Conservation (phyloP, 139 green algal genomes). For the Gonium pectorale region DNA sequence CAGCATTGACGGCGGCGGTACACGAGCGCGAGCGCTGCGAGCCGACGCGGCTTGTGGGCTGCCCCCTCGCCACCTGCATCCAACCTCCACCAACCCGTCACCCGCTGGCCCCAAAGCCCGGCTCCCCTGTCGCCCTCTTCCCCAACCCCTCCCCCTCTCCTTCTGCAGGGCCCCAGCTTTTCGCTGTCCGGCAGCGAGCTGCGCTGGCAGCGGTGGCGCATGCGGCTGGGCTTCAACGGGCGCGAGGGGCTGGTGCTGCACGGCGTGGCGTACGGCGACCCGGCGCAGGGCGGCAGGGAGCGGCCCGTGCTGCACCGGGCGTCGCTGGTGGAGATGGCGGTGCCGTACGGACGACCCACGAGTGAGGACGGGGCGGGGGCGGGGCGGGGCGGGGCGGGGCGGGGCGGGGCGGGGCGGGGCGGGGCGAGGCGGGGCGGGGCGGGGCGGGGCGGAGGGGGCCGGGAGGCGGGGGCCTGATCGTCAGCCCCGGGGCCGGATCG, state of each 20-base stretch:
- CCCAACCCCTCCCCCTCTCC: neutral
- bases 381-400: no score
- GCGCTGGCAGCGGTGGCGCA: conserved; percentile 89
- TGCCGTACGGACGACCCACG: conserved; percentile 88
- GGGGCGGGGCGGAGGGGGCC: no score
- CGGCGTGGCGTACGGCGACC: conserved; percentile 72
- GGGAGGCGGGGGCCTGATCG: no score
- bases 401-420: no score
- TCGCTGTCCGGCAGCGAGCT: conserved; percentile 77
- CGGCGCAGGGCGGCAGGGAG: conserved; percentile 53
- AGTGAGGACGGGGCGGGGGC: conserved; percentile 9
- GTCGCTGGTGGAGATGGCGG: conserved; percentile 91
- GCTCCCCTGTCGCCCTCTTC: no score
- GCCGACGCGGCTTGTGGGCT: no score
- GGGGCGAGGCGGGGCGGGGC: neutral
- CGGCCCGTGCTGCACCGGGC: conserved; percentile 82
- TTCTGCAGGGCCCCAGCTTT: conserved; percentile 80
- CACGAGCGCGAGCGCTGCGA: no score
- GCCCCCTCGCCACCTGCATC: no score
- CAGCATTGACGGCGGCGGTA: no score
- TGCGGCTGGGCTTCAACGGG: conserved; percentile 91
- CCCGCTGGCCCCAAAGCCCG: no score
- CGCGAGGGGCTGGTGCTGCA: conserved; percentile 93
- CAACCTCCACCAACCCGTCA: no score
- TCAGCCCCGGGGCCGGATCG: no score